A percentile compares a stretch with the other conserved stretches of the same genome.
Evolutionary conservation across 2,329 filamentous ascomycete genomes (phyloP).

Genomic region (Botrytis cinerea): DNA sequence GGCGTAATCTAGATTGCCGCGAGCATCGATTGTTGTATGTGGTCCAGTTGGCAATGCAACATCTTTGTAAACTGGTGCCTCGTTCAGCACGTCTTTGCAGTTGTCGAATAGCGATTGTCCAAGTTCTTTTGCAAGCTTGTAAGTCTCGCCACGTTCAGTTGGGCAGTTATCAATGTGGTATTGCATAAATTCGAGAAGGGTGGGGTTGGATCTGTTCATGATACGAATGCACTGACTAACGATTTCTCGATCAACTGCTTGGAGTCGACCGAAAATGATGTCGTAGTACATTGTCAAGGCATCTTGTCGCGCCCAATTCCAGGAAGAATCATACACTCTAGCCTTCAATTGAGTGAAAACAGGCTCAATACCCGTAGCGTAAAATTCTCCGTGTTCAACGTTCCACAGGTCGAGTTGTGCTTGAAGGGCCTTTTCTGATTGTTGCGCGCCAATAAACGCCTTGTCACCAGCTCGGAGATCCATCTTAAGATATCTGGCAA

Average conservation of each 20-base stretch:
- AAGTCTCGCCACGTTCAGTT: constrained; percentile 93
- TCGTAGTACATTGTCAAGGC: constrained; percentile 99
- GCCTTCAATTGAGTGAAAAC: constrained; percentile 93
- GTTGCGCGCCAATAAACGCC: constrained; percentile 79
- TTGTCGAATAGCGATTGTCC: constrained; percentile 94
- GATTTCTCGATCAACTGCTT: constrained; percentile 94
- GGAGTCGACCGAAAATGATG: constrained; percentile 93
- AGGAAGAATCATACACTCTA: constrained; percentile 94
- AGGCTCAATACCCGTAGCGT: constrained; percentile 90
- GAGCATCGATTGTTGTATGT: constrained; percentile 86
- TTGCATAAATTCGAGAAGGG: constrained; percentile 97
- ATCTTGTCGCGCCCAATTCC: constrained; percentile 99
- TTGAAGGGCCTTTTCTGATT: constrained; percentile 85
- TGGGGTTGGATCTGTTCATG: constrained; percentile 98
- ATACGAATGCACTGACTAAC: constrained; percentile 98
- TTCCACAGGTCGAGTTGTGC: constrained; percentile 94
- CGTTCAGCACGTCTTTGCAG: constrained; percentile 86
- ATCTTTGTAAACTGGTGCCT: constrained; percentile 92
- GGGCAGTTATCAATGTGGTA: constrained; percentile 99
- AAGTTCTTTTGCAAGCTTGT: constrained; percentile 94
- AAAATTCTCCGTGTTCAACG: constrained; percentile 93
- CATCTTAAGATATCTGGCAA: constrained; percentile 95
- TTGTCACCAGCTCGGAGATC: constrained; percentile 97
- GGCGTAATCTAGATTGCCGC: constrained; percentile 89
- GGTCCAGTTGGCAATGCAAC: constrained; percentile 90